phyloP scores from a whole-genome alignment of 352 stramenopile species.

The Globisporangium polare region DNA sequence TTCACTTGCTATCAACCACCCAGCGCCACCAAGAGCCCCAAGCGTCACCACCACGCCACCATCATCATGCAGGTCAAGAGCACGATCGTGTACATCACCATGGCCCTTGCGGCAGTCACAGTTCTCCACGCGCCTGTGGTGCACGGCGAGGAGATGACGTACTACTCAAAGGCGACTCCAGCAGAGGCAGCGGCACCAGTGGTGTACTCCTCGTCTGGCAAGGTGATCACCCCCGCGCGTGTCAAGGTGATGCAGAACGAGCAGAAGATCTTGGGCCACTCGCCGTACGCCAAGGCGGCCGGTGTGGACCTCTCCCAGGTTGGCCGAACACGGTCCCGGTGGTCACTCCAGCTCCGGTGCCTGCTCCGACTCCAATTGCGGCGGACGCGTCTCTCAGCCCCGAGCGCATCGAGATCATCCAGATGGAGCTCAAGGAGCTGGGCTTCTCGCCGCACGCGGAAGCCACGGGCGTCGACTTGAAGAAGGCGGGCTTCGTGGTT shows the following conservation, averaged over 20 bases:
- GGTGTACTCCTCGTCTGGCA: background rate
- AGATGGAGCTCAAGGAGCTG: constrained; percentile 8
- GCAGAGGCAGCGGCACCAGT: background rate
- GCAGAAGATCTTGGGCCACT: constrained; percentile 4
- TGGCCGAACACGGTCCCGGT: background rate
- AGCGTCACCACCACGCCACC: background rate
- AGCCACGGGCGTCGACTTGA: constrained; percentile 1
- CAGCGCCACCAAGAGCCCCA: background rate
- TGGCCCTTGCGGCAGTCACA: background rate
- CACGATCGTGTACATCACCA: background rate
- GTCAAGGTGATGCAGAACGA: constrained; percentile 10
- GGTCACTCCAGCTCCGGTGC: background rate
- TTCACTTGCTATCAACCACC: background rate
- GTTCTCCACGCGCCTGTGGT: background rate
- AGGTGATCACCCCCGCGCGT: background rate
- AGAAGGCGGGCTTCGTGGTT: constrained; percentile 4
- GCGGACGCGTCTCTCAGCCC: background rate
- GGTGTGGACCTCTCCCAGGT: background rate
- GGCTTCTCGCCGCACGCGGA: constrained; percentile 5
- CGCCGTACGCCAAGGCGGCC: constrained; percentile 2
- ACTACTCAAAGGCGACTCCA: background rate
- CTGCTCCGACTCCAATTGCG: background rate
- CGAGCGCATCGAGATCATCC: constrained; percentile 10
- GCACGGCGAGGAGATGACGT: constrained; percentile 5
- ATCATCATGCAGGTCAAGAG: constrained; percentile 7